phyloP scores from a whole-genome alignment of 495 filamentous ascomycete genomes.

The Penicillium dipodomyicola region DNA sequence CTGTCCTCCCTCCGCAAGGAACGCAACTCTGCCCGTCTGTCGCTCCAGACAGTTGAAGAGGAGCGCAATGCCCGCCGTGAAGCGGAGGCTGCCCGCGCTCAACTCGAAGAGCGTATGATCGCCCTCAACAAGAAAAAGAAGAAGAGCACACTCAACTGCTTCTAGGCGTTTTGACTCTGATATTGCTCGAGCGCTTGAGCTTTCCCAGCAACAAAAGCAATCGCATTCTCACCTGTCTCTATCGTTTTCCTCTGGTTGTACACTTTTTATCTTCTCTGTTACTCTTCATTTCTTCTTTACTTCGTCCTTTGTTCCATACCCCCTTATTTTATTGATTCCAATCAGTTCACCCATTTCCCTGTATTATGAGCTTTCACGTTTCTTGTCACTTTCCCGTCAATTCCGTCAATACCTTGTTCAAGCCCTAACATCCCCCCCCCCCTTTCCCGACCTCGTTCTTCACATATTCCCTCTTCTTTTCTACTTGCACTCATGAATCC shows the following conservation, averaged over 20 bases:
- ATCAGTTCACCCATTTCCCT: conserved; percentile 37
- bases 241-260: conserved; percentile 2
- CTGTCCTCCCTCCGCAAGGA: conserved; percentile 68
- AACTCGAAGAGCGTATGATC: conserved; percentile 92
- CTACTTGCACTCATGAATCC: conserved; percentile 12
- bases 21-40: conserved; percentile 68
- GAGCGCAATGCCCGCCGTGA: conserved; percentile 82
- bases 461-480: conserved; percentile 20
- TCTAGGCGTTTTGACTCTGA: conserved; percentile 46
- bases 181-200: conserved; percentile 1
- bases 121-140: conserved; percentile 89
- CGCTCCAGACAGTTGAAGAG: conserved; percentile 90
- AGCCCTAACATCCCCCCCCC: conserved; percentile 16
- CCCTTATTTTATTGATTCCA: conserved; percentile 22
- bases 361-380: conserved; percentile 52
- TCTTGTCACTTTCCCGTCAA: conserved; percentile 22
- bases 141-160: conserved; percentile 95
- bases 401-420: conserved; percentile 30
- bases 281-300: conserved; percentile 6
- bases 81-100: conserved; percentile 80
- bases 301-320: conserved; percentile 28
- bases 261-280: conserved; percentile 14
- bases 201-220: conserved; percentile 7
- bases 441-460: conserved; percentile 13
- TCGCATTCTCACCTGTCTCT: conserved; percentile 6